Evolutionary conservation across 768 basidiomycete genomes (phyloP), one percentile per base, ranked within the genome.

Genomic region (Pulveroboletus frians): DNA sequence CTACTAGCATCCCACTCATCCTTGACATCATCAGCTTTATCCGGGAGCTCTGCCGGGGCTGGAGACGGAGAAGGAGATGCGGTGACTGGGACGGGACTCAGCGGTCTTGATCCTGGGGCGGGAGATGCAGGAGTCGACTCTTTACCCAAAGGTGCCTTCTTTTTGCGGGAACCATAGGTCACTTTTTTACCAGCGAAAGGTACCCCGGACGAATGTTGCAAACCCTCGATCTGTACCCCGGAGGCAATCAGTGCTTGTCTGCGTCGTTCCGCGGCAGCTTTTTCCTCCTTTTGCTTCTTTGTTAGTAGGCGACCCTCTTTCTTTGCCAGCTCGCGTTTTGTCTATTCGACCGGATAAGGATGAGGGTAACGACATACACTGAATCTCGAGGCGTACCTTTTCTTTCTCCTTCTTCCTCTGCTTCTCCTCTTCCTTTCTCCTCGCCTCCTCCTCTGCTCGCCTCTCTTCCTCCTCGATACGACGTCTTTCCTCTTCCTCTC

Each of bases 201-300:
- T 13, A 66, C 68, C 59, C 71, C 65, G 18, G 76, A 63, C 27
- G 70, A 53, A 54, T 86, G 80, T 47, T 91, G 85, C 17, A 98
- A 73, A 52, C 91, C 96, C 60, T 94, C 93, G 51, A 99, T 87
- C 57, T 85, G 84, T 41, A 88, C 87, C 43, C 92, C 93, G 31
- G 89, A 87, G 17, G 89, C 86, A 43, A 98, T 75, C 45, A 98
- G 78, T 2, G 95, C 94, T 64, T 95, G 82, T 64, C 84, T 88
- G 48, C 93, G 84, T 27, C 91, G 81, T 66, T 97, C 94, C 3
- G 92, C 93, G 56, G 84, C 87, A 18, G 88, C 88, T 58, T 79
- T 84, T 66, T 97, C 94, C 62, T 91, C 88, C 69, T 92, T 95
- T 67, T 98, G 94, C 70, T 94, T 96, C 69, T 95, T 93, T n/a